These are phyloP conservation scores for Calocybe indica DNA, from an alignment of 768 basidiomycete species.

Conservation along the genomic window DNA sequence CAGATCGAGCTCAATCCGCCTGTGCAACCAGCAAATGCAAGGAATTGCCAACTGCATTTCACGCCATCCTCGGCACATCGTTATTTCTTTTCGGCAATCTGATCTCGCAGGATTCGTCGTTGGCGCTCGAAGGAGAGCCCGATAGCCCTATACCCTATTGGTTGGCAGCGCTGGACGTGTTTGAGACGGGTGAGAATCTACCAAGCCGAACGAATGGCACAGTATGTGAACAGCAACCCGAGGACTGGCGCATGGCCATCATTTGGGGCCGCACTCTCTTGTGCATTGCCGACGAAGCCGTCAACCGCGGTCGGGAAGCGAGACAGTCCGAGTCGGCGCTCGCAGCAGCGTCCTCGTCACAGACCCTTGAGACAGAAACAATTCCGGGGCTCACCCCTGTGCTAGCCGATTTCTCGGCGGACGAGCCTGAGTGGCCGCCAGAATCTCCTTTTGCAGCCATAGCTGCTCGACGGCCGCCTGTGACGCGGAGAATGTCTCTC, in stretches of 20 bases:
- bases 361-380: not conserved
- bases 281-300: conserved; percentile 48
- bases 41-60: conserved; percentile 61
- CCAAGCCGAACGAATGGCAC: conserved; percentile 37
- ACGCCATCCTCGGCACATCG: conserved; percentile 57
- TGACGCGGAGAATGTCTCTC: conserved; percentile 43
- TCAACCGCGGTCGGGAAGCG: conserved; percentile 22
- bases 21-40: conserved; percentile 25
- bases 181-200: conserved; percentile 61
- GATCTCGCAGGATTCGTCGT: conserved; percentile 43
- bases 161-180: conserved; percentile 65
- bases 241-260: conserved; percentile 68
- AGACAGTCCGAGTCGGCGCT: conserved; percentile 4
- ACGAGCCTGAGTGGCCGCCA: conserved; percentile 44
- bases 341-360: not conserved
- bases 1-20: not conserved
- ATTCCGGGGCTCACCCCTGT: conserved; percentile 1
- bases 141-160: conserved; percentile 46
- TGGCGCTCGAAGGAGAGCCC: conserved; percentile 53
- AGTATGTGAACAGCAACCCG: conserved; percentile 22
- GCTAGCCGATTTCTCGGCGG: conserved; percentile 17
- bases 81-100: conserved; percentile 61
- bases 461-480: conserved; percentile 40
- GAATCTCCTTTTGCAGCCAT: conserved; percentile 49
- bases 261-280: conserved; percentile 64